Base-by-base conservation (phyloP, 306 rosid species). In the Dalbergia oliveri region DNA sequence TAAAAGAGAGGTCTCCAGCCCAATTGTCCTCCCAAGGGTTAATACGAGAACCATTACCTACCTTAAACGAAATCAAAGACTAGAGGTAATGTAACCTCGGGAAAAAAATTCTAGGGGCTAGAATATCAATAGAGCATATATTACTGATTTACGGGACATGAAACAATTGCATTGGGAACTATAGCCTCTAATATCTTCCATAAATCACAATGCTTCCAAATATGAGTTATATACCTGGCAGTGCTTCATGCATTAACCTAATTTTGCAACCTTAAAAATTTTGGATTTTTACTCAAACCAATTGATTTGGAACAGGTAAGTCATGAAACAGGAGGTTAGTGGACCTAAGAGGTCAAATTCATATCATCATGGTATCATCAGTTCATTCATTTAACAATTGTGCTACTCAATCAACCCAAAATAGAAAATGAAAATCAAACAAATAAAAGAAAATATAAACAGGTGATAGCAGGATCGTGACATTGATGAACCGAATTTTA, bases 61-160 rank as follows among this genome's bases (percentile, higher is more conserved):
- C 1, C 23, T 21, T 21, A 21, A 21, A 21, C 23, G 23, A 21
- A 21, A 21, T 21, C 23, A 21, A 21, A 21, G 23, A 21, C 23
- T 21, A 0, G 1, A 21, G 23, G 1, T 0, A 21, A 21, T 21
- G 23, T 21, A 21, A 21, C 1, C 23, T 21, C 1, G 23, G 23
- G 23, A 21, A 21, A 21, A 21, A 21, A 21, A 21, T 21, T 21
- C 23, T 1, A 21, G 23, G 23, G 23, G 23, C 23, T 21, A 21
- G 23, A 21, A 72, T 26, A 75, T 76, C 14, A 11, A 9, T 11
- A 76, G 26, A 76, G 39, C 51, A 73, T 37, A 47, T 5, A 65
- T 31, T 12, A 12, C 31, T 11, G 13, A 9, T 3, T 16, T 13
- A 4, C 6, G 39, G 39, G 51, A 47, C 51, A 47, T 11, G 11